A percentile compares a stretch with the other conserved stretches of the same genome.
These are phyloP conservation scores for Leccinum incarnatum DNA, from an alignment of 768 basidiomycete species.

Conservation along the genomic window DNA sequence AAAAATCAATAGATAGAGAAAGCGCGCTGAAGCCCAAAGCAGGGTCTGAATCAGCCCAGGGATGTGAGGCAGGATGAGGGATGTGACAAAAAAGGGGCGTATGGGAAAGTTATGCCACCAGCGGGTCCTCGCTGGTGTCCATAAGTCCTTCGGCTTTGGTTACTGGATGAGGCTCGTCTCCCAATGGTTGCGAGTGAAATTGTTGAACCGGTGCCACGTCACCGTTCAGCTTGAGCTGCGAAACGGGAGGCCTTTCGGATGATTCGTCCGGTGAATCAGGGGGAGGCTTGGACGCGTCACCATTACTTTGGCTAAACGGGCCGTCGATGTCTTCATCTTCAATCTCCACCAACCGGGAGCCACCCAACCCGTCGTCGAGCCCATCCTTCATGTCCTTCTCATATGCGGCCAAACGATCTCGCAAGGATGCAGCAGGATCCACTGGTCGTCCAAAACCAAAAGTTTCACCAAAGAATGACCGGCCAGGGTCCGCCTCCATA, in stretches of 20 bases:
- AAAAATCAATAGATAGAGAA: constrained; percentile 34
- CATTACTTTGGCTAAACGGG: constrained; percentile 31
- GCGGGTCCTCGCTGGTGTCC: constrained; percentile 62
- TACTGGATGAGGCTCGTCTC: constrained; percentile 52
- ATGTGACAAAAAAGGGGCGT: constrained; percentile 1
- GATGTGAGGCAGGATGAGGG: constrained; percentile 5
- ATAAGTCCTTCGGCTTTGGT: constrained; percentile 63
- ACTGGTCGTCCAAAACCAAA: constrained; percentile 43
- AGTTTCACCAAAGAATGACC: constrained; percentile 50
- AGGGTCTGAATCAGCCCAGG: constrained; percentile 13
- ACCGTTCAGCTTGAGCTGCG: constrained; percentile 47
- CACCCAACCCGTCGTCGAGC: constrained; percentile 27
- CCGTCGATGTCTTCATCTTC: constrained; percentile 34
- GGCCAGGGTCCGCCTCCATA: constrained; percentile 28
- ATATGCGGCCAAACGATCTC: constrained; percentile 61
- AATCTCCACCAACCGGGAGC: constrained; percentile 28
- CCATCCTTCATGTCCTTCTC: constrained; percentile 48
- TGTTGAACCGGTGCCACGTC: constrained; percentile 47
- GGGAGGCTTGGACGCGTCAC: constrained; percentile 33
- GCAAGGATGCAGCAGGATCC: constrained; percentile 56
- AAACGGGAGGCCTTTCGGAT: constrained; percentile 48
- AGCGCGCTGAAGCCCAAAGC: constrained; percentile 23
- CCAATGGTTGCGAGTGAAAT: constrained; percentile 46
- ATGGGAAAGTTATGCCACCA: constrained; percentile 33
- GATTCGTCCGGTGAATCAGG: constrained; percentile 27